These are phyloP conservation scores for Podospora didyma DNA, from an alignment of 495 filamentous ascomycete genomes.

Conservation along the genomic window DNA sequence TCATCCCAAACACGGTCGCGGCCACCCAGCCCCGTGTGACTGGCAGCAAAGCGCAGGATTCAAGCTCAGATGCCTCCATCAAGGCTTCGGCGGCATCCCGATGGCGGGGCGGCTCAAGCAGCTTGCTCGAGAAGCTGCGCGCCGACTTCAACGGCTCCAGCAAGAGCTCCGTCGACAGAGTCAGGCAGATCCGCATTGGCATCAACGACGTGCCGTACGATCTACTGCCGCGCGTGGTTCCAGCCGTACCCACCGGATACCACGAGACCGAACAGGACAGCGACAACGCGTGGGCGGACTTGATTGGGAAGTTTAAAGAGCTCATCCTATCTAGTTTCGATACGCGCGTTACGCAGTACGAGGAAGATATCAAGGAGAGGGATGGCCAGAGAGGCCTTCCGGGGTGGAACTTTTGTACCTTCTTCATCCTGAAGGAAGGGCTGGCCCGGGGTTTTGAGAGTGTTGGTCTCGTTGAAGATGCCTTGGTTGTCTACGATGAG, in stretches of 20 bases:
- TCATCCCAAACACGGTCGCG: slow-evolving; percentile 73
- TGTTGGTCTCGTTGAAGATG: slow-evolving; percentile 93
- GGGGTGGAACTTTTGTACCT: slow-evolving; percentile 99
- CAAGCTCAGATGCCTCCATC: slow-evolving; percentile 36
- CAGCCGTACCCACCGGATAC: slow-evolving; percentile 53
- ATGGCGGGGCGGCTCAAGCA: slow-evolving; percentile 75
- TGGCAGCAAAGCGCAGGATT: slow-evolving; percentile 31
- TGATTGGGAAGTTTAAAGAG: slow-evolving; percentile 80
- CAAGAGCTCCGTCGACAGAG: slow-evolving; percentile 71
- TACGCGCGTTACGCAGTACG: slow-evolving; percentile 85
- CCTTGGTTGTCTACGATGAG: slow-evolving; percentile 88
- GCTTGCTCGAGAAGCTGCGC: slow-evolving; percentile 84
- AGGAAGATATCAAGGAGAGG: slow-evolving; percentile 93
- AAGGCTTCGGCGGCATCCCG: slow-evolving; percentile 44
- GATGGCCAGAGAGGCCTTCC: slow-evolving; percentile 84
- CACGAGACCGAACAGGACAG: slow-evolving; percentile 64
- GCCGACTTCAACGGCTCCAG: slow-evolving; percentile 87
- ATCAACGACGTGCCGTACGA: slow-evolving; percentile 58
- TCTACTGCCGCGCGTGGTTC: slow-evolving; percentile 50
- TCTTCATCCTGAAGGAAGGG: slow-evolving; percentile 95
- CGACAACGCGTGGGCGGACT: slow-evolving; percentile 72
- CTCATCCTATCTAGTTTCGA: slow-evolving; percentile 89
- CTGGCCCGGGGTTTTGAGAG: slow-evolving; percentile 91
- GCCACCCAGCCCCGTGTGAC: slow-evolving; percentile 61
- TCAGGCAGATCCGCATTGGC: slow-evolving; percentile 79